Conservation (phyloP, 2,329 filamentous ascomycete species). For the Colletotrichum cuscutae region DNA sequence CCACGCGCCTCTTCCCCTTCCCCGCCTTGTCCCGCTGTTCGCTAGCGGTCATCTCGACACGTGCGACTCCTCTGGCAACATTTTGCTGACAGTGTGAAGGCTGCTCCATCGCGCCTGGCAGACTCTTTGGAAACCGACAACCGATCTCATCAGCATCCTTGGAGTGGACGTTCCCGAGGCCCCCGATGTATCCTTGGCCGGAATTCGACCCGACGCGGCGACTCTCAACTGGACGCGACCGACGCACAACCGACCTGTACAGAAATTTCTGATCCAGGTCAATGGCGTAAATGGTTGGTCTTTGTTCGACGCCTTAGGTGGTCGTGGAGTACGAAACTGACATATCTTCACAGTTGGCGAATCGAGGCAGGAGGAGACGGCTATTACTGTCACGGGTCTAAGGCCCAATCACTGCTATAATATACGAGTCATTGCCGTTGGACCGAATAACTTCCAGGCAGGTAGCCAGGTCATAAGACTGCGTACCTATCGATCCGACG, state of each 20-base stretch:
- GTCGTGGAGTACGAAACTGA: background rate
- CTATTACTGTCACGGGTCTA: slow-evolving; percentile 90
- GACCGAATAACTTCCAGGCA: slow-evolving; percentile 90
- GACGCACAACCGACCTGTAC: slow-evolving; percentile 71
- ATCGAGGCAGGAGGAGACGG: slow-evolving; percentile 80
- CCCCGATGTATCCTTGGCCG: slow-evolving; percentile 89
- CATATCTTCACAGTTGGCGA: slow-evolving; percentile 74
- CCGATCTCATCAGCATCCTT: slow-evolving; percentile 88
- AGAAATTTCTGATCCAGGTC: slow-evolving; percentile 91
- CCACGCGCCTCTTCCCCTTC: background rate
- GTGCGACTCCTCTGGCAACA: background rate
- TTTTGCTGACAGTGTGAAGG: slow-evolving; percentile 58
- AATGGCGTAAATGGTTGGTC: slow-evolving; percentile 88
- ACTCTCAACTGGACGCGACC: slow-evolving; percentile 91
- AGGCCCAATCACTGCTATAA: slow-evolving; percentile 92
- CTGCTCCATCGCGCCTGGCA: slow-evolving; percentile 87
- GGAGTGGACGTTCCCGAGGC: slow-evolving; percentile 93
- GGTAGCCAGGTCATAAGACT: slow-evolving; percentile 87
- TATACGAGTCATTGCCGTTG: slow-evolving; percentile 90
- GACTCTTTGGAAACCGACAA: slow-evolving; percentile 89
- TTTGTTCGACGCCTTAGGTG: background rate
- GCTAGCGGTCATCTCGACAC: background rate
- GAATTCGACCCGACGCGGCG: slow-evolving; percentile 87
- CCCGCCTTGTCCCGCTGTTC: slow-evolving; percentile 14
- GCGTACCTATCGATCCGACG: slow-evolving; percentile 76